phyloP scores from a whole-genome alignment of 371 early-diverging fungal species.

The Rhizopus delemar region DNA sequence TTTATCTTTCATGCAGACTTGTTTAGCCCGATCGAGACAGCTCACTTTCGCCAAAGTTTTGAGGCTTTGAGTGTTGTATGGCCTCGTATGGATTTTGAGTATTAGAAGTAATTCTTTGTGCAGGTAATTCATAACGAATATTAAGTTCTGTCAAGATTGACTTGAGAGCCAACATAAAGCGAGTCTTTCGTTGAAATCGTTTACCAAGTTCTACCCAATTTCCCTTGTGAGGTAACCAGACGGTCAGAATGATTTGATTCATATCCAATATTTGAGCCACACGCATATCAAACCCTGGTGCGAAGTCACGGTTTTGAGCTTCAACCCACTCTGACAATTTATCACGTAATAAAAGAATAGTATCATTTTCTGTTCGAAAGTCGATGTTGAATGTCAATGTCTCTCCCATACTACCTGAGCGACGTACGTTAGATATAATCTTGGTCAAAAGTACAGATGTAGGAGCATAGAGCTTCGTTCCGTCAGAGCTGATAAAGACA shows the following conservation, averaged over 20 bases:
- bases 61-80: neutral
- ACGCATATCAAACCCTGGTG: slow-evolving; percentile 62
- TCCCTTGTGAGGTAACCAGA: slow-evolving; percentile 69
- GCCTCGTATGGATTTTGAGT: neutral
- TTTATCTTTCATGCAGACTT: neutral
- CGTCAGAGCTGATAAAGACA: slow-evolving; percentile 68
- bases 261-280: slow-evolving; percentile 60
- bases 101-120: slow-evolving; percentile 41
- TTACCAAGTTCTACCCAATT: slow-evolving; percentile 79
- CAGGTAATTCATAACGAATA: slow-evolving; percentile 62
- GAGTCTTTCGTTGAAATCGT: slow-evolving; percentile 61
- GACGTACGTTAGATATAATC: slow-evolving; percentile 76
- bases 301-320: slow-evolving; percentile 64
- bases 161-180: slow-evolving; percentile 67
- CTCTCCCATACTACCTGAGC: slow-evolving; percentile 70
- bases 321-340: slow-evolving; percentile 62
- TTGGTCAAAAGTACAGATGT: slow-evolving; percentile 69
- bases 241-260: slow-evolving; percentile 58
- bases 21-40: neutral
- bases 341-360: slow-evolving; percentile 53
- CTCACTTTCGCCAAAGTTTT: slow-evolving; percentile 4
- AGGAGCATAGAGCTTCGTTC: slow-evolving; percentile 73
- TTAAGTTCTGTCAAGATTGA: slow-evolving; percentile 60
- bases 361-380: slow-evolving; percentile 65
- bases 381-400: slow-evolving; percentile 62